These are phyloP conservation scores for Fusarium sp. DNA, from an alignment of 2,329 filamentous ascomycete species.

Conservation along the genomic window DNA sequence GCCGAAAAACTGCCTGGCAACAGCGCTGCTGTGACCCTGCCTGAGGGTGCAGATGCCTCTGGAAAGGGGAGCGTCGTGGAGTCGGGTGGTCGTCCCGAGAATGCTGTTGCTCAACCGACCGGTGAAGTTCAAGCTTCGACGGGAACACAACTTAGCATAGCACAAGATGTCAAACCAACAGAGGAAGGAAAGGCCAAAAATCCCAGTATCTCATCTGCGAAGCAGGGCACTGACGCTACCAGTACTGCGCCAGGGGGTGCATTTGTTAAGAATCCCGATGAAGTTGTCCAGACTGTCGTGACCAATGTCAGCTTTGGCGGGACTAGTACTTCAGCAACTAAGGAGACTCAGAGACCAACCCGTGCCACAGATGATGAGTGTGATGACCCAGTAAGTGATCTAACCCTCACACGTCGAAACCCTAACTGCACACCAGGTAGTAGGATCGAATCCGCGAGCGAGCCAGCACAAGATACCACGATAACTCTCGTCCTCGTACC, in stretches of 20 bases:
- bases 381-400: constrained; percentile 37
- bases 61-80: not conserved
- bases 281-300: not conserved
- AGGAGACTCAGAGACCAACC: not conserved
- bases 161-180: not conserved
- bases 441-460: constrained; percentile 6
- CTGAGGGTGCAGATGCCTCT: not conserved
- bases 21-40: not conserved
- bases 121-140: not conserved
- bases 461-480: not conserved
- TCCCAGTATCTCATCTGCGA: not conserved
- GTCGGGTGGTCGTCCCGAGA: not conserved
- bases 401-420: constrained; percentile 34
- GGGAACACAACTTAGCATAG: not conserved
- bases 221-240: not conserved
- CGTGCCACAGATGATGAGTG: constrained; percentile 4
- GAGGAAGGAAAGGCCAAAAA: not conserved
- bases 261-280: constrained; percentile 16
- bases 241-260: constrained; percentile 14
- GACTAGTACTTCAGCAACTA: not conserved
- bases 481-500: not conserved
- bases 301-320: not conserved
- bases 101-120: not conserved
- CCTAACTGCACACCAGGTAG: constrained; percentile 41
- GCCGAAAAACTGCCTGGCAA: not conserved